These are phyloP conservation scores for Colletotrichum tamarilloi DNA, from an alignment of 2,329 filamentous ascomycete genomes.

Conservation along the genomic window DNA sequence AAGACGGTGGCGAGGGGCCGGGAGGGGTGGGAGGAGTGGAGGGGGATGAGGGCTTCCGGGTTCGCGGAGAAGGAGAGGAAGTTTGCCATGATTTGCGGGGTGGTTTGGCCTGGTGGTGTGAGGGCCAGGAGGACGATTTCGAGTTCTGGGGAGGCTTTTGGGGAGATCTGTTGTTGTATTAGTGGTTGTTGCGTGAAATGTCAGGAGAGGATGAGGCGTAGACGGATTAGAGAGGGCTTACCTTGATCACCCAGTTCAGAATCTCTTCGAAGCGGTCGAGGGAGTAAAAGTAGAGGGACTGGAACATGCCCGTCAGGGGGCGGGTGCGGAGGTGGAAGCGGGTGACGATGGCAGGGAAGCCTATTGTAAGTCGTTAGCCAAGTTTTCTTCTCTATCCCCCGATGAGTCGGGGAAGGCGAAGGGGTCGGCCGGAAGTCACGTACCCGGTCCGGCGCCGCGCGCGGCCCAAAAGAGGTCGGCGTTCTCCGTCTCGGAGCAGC, in stretches of 20 bases:
- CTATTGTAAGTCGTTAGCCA: conserved; percentile 38
- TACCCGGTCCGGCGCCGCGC: conserved; percentile 61
- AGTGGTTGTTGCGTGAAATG: neutral
- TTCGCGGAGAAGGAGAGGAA: conserved; percentile 54
- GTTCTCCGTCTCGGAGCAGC: conserved; percentile 56
- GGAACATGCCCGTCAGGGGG: conserved; percentile 45
- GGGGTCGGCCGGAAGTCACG: conserved; percentile 8
- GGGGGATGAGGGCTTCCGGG: conserved; percentile 25
- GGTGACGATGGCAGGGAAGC: conserved; percentile 65
- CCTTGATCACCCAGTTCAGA: conserved; percentile 59
- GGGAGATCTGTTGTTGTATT: conserved; percentile 38
- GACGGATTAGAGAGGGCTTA: conserved; percentile 29
- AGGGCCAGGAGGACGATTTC: conserved; percentile 53
- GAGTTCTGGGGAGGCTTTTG: conserved; percentile 48
- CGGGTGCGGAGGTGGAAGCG: conserved; percentile 58
- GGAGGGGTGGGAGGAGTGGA: conserved; percentile 21
- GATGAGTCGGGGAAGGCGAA: neutral
- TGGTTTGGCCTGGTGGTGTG: conserved; percentile 41
- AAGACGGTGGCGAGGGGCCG: conserved; percentile 47
- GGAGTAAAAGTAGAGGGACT: conserved; percentile 57
- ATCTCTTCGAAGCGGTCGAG: conserved; percentile 56
- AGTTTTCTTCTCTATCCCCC: neutral
- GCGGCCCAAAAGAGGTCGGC: conserved; percentile 69
- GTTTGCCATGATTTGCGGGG: conserved; percentile 48
- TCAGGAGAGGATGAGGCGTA: conserved; percentile 11